Evolutionary conservation across 192 early-diverging fungal species (phyloP), one percentile per base, ranked within the genome.

Genomic region (Rhizoclosmatium sp.): DNA sequence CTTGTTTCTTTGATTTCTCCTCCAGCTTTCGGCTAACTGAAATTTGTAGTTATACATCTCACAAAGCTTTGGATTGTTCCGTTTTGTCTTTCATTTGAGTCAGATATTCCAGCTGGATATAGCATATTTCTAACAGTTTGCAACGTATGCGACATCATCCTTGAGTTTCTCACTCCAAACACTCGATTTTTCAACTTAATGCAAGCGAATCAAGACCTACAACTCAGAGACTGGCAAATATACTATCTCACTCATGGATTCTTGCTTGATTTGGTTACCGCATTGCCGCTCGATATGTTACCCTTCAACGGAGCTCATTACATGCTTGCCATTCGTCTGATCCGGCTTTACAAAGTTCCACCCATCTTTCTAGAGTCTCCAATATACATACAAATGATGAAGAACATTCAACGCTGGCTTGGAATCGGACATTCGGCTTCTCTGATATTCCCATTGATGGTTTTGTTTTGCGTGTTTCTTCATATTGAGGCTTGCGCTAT

Each of bases 401-500:
- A 76, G 48, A 51, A 40, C 3, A 14, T 76, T 9, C 44, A 48
- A 31, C 47, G 21, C 4, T n/a, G 31, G 9, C 58, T 86, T 3
- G 81, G 83, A n/a, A 76, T 87, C 21, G 84, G 84, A n/a, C 76
- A 72, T 5, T 71, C 69, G 10, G 81, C 86, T 56, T 68, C 68
- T 54, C 67, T 58, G 1, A 81, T 87, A 10, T 84, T 83, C 41
- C 54, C 80, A 14, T 71, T 85, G 14, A 47, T 47, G 9, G 68
- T 61, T 42, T 12, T 72, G 5, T 67, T 87, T 39, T 59, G 68
- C 21, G 66, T 64, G 2, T 87, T 80, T 64, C 60, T 87, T 41
- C 86, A 87, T 68, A 59, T 87, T 3, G 70, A 85, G 31, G 65
- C 78, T 4, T 87, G 86, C 74, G 44, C 65, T 2, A 47, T 84